A percentile compares a stretch with the other conserved stretches of the same genome.
Evolutionary conservation across 441 rosid species (phyloP).

Genomic region (Brassica hybrid): DNA sequence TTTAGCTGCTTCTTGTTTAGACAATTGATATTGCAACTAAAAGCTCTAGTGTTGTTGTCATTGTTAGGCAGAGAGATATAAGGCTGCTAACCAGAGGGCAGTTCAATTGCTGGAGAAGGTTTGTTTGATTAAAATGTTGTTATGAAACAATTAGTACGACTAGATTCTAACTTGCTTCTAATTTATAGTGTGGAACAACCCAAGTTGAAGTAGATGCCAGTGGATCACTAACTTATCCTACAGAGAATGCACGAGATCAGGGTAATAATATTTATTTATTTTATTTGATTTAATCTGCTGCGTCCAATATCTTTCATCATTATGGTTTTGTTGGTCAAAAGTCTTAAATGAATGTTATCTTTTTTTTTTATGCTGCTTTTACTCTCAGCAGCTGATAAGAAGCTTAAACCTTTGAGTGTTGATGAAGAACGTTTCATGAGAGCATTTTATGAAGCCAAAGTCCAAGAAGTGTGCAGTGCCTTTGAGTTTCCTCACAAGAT

Average conservation of each 20-base stretch:
- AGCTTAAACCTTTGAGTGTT: conserved; percentile 73
- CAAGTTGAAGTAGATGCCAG: conserved; percentile 84
- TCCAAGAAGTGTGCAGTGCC: conserved; percentile 95
- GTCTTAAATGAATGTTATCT: neutral
- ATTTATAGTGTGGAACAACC: conserved; percentile 70
- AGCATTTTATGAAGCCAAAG: conserved; percentile 82
- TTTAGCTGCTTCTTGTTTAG: too few species aligned
- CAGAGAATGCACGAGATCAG: conserved; percentile 58
- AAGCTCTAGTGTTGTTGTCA: neutral
- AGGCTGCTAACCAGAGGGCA: conserved; percentile 77
- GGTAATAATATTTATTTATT: conserved; percentile 41
- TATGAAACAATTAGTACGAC: neutral
- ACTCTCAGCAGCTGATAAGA: conserved; percentile 56
- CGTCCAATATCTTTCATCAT: neutral
- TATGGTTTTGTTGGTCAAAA: neutral
- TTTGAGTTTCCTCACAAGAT: conserved; percentile 95
- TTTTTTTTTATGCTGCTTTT: conserved; percentile 48
- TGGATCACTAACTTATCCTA: conserved; percentile 77
- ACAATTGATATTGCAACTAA: too few species aligned
- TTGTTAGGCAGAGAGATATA: conserved; percentile 68
- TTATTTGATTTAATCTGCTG: neutral
- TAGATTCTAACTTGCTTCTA: conserved; percentile 21
- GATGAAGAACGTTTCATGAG: conserved; percentile 94
- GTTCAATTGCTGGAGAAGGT: conserved; percentile 85
- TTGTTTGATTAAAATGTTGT: neutral